Base-by-base conservation (phyloP, 2,329 filamentous ascomycete genomes). In the Hypoxylon sp. region DNA sequence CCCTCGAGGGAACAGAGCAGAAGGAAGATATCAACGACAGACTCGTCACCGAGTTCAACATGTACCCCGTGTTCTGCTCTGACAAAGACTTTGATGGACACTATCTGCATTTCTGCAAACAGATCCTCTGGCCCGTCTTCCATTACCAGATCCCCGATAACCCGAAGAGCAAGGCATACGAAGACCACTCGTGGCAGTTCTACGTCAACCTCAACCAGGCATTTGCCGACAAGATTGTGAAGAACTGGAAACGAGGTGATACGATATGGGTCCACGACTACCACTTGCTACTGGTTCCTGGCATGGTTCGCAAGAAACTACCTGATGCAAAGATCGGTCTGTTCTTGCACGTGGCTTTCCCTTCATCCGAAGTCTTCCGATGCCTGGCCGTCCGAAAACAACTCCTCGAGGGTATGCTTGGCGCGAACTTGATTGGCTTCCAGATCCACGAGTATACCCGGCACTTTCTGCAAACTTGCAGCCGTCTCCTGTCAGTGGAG, bases 91-190 rank as follows among this genome's bases (percentile, higher is more conserved):
- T 97, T 74, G 91, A 97, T 73, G 93, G 94, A 1, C 94, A 97
- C 79, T 98, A 98, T 75, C 88, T 90, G 11, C 94, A 97, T 78
- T 98, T 95, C 76, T 97, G 94, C 88, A 98, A 98, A 81, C 93
- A 94, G 74, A 97, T 98, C 57, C 84, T 98, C 6, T 98, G 94
- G 94, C 94, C 94, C 1, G 94, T 97, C 63, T 97, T 98, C 78
- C 94, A 98, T 79, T 98, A 98, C 77, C 94, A 97, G 78, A 97
- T 98, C 62, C 95, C 94, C 0, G 95, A 98, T 75, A 96, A 97
- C 75, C 94, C 94, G 24, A 97, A 97, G 84, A 97, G 93, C 87
- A 98, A 98, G 78, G 94, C 94, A 0, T 98, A 97, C 76, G 91
- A 97, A 77, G 94, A 98, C 71, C 94, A 98, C 78, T 97, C 94